phyloP scores from a whole-genome alignment of 441 rosid genomes.

The Populus hybrid region DNA sequence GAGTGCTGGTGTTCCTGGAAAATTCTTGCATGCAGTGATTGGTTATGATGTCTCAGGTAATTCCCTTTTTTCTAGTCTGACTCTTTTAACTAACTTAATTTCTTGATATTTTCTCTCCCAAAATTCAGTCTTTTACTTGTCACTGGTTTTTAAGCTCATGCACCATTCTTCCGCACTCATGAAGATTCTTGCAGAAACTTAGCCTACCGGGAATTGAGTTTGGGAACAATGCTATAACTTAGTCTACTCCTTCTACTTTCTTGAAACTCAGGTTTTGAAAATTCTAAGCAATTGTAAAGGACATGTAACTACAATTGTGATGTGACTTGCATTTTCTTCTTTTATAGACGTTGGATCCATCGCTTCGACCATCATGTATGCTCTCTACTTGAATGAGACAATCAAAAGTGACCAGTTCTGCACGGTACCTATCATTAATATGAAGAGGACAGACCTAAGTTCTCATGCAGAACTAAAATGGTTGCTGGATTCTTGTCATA shows the following conservation, averaged over 20 bases:
- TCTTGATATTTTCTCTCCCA: neutral
- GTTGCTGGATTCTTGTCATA: constrained; percentile 55
- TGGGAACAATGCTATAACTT: neutral
- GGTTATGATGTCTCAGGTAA: constrained; percentile 49
- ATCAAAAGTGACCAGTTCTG: constrained; percentile 38
- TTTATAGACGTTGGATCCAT: constrained; percentile 48
- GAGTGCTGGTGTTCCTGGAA: constrained; percentile 56
- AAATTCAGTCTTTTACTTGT: neutral
- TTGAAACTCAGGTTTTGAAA: neutral
- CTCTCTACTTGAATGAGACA: constrained; percentile 46
- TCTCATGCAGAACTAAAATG: constrained; percentile 52
- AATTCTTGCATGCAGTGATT: constrained; percentile 51
- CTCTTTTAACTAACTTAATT: neutral
- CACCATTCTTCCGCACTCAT: neutral
- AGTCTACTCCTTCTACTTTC: neutral
- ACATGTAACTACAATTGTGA: constrained; percentile 4
- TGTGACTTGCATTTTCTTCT: neutral
- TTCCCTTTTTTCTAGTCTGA: constrained; percentile 7
- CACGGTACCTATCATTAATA: constrained; percentile 60
- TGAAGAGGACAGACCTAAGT: constrained; percentile 43
- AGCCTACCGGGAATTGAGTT: neutral
- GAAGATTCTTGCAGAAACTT: neutral
- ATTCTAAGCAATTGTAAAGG: neutral
- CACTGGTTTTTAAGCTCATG: neutral
- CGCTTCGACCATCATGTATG: constrained; percentile 50